Evolutionary conservation across 257 asterid genomes (phyloP).

Genomic region (Solanum virginianum): DNA sequence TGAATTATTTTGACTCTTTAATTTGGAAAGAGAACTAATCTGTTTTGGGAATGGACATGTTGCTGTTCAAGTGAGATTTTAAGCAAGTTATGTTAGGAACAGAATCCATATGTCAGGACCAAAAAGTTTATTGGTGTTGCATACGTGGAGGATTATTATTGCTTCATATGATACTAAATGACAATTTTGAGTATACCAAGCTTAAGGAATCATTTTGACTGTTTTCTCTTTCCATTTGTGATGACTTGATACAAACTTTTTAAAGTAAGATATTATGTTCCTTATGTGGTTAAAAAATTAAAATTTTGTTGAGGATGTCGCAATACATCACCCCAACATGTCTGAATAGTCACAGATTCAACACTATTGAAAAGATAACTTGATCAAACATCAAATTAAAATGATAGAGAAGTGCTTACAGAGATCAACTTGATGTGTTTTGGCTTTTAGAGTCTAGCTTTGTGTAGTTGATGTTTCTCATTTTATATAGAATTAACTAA

Average conservation of each 20-base stretch:
- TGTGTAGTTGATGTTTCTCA: not conserved
- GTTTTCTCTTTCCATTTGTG: not conserved
- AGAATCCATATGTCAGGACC: not conserved
- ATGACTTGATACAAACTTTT: not conserved
- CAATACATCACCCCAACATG: not conserved
- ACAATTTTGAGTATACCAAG: not conserved
- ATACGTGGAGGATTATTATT: not conserved
- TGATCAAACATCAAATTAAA: too few relatives aligned
- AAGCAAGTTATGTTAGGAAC: not conserved
- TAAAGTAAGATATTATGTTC: not conserved
- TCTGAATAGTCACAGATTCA: not conserved
- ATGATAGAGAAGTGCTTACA: not conserved
- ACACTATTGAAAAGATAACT: not conserved
- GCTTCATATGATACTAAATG: not conserved
- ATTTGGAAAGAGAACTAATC: not conserved
- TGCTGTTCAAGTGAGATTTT: not conserved
- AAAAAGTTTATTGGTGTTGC: not conserved
- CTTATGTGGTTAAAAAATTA: not conserved
- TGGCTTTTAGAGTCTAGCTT: not conserved
- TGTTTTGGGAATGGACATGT: not conserved
- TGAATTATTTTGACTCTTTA: not conserved
- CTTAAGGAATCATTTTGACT: not conserved
- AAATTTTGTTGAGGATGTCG: not conserved
- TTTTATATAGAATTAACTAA: not conserved
- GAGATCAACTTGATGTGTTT: not conserved